Evolutionary conservation across 1,284 basidiomycete genomes (phyloP).

Genomic region (Leccinum cinnamomeum): DNA sequence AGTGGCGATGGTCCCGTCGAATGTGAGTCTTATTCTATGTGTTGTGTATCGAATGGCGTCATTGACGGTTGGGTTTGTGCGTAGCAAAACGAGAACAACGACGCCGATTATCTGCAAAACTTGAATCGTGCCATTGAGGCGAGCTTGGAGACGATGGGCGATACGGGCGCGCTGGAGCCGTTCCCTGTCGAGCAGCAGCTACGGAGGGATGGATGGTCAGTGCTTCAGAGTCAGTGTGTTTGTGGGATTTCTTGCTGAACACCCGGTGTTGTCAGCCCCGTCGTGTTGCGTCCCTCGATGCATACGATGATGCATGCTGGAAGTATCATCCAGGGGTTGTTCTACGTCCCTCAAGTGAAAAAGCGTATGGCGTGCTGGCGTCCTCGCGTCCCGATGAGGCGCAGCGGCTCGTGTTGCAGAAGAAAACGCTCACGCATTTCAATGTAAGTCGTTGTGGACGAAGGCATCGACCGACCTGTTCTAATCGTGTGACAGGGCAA

Average conservation of each 20-base stretch:
- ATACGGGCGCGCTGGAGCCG: conserved; percentile 37
- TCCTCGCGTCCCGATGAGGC: conserved; percentile 45
- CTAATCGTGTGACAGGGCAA: conserved; percentile 44
- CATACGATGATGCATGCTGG: conserved; percentile 52
- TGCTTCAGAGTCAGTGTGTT: neutral
- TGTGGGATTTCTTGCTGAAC: conserved; percentile 1
- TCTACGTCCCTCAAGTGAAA: conserved; percentile 66
- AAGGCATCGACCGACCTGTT: neutral
- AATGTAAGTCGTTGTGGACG: conserved; percentile 47
- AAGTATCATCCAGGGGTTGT: conserved; percentile 63
- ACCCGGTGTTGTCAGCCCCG: conserved; percentile 45
- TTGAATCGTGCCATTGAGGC: conserved; percentile 67
- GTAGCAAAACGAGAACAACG: conserved; percentile 36
- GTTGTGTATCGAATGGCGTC: neutral
- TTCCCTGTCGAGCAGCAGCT: conserved; percentile 49
- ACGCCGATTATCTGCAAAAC: conserved; percentile 52
- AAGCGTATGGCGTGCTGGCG: conserved; percentile 49
- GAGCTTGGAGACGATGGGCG: conserved; percentile 46
- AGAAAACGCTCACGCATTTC: conserved; percentile 47
- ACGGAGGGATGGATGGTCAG: conserved; percentile 56
- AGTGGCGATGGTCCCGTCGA: conserved; percentile 64
- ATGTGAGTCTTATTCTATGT: conserved; percentile 40
- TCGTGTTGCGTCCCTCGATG: conserved; percentile 60
- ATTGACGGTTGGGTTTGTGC: conserved; percentile 2
- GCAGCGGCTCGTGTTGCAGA: conserved; percentile 45